phyloP scores from a whole-genome alignment of 768 basidiomycete species.

The Polyporus arcularius region DNA sequence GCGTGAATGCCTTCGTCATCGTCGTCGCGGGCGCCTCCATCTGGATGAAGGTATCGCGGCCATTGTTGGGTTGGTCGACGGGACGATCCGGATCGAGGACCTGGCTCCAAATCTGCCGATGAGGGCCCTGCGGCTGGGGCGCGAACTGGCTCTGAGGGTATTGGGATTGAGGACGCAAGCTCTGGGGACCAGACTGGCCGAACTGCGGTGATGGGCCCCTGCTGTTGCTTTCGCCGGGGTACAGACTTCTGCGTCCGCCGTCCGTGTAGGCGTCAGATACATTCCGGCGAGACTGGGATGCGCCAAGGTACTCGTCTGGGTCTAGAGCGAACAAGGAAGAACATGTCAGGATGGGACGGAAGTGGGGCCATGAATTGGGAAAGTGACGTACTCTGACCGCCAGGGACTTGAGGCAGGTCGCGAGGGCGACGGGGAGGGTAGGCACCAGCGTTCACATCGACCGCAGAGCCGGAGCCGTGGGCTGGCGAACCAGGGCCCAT shows the following conservation, averaged over 20 bases:
- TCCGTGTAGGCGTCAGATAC: slow-evolving; percentile 56
- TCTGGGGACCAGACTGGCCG: slow-evolving; percentile 18
- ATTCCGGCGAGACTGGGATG: slow-evolving; percentile 47
- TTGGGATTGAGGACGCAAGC: slow-evolving; percentile 55
- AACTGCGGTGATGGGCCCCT: slow-evolving; percentile 26
- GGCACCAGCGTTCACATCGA: slow-evolving; percentile 16
- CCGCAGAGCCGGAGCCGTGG: slow-evolving; percentile 17
- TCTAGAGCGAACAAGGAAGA: slow-evolving; percentile 29
- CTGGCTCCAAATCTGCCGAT: slow-evolving; percentile 87
- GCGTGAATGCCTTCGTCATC: slow-evolving; percentile 93
- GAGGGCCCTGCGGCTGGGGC: slow-evolving; percentile 39
- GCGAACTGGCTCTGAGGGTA: slow-evolving; percentile 36
- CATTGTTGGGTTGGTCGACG: slow-evolving; percentile 8
- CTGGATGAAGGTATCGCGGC: slow-evolving; percentile 67
- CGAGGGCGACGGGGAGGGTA: slow-evolving; percentile 49
- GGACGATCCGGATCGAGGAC: slow-evolving; percentile 64
- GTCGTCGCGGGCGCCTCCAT: slow-evolving; percentile 68
- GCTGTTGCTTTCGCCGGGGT: slow-evolving; percentile 22
- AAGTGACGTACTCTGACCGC: slow-evolving; percentile 30
- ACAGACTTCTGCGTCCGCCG: slow-evolving; percentile 46
- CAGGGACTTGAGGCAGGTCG: slow-evolving; percentile 66
- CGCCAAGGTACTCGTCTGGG: slow-evolving; percentile 41
- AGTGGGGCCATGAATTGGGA: not conserved
- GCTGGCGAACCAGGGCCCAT: slow-evolving; percentile 26
- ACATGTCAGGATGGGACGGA: not conserved